These are phyloP conservation scores for Cinnamomum chago DNA, from an alignment of 164 flowering plant genomes.

Conservation along the genomic window DNA sequence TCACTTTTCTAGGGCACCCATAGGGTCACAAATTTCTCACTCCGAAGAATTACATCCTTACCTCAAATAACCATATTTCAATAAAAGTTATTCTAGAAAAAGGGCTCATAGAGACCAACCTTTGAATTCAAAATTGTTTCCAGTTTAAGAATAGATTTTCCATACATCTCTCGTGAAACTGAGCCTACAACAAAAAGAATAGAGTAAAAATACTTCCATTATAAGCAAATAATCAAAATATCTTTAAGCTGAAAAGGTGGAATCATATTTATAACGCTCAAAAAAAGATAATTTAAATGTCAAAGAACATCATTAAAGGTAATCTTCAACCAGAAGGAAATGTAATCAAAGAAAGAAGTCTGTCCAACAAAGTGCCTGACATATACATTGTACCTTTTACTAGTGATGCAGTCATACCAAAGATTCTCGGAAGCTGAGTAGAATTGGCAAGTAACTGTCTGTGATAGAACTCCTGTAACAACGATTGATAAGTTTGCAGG, in stretches of 20 bases:
- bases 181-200: constrained; percentile 31
- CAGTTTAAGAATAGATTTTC: constrained; percentile 54
- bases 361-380: background rate
- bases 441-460: constrained; percentile 19
- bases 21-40: too few relatives aligned
- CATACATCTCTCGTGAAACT: constrained; percentile 25
- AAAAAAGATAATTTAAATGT: background rate
- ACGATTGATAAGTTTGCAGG: too few relatives aligned
- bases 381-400: constrained; percentile 66
- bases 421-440: constrained; percentile 59
- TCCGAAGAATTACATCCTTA: too few relatives aligned
- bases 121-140: constrained; percentile 73
- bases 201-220: background rate
- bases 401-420: constrained; percentile 94
- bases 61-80: too few relatives aligned
- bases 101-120: constrained; percentile 32
- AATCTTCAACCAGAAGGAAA: background rate
- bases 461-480: constrained; percentile 74
- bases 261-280: background rate
- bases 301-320: too few relatives aligned
- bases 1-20: too few relatives aligned
- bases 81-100: background rate
- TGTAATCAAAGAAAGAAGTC: background rate
- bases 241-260: background rate
- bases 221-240: background rate